Evolutionary conservation across 1,139 yeast species (phyloP).

Genomic region (Geotrichum klebahnii): DNA sequence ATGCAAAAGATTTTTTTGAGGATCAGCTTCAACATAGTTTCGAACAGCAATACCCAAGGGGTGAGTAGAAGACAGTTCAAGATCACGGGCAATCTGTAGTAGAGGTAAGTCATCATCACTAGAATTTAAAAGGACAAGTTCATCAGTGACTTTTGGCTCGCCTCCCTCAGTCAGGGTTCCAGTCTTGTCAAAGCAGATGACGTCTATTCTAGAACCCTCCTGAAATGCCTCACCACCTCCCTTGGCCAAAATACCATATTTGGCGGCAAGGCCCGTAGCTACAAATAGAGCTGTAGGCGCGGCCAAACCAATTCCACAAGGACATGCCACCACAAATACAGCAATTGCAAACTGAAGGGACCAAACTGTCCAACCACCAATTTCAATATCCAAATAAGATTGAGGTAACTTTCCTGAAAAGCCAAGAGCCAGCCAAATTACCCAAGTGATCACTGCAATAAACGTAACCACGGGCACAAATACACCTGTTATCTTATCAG

Average conservation of each 20-base stretch:
- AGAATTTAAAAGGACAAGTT: conserved; percentile 30
- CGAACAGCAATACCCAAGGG: conserved; percentile 63
- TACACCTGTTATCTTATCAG: conserved; percentile 65
- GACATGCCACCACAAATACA: conserved; percentile 85
- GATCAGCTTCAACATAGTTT: conserved; percentile 40
- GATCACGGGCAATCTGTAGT: conserved; percentile 52
- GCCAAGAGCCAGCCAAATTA: conserved; percentile 63
- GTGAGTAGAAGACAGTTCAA: conserved; percentile 65
- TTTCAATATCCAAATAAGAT: conserved; percentile 55
- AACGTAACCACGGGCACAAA: conserved; percentile 67
- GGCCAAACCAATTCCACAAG: conserved; percentile 87
- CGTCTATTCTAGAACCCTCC: conserved; percentile 61
- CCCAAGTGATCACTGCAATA: conserved; percentile 61
- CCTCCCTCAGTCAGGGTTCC: conserved; percentile 71
- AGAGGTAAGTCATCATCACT: conserved; percentile 24
- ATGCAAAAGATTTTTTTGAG: conserved; percentile 12
- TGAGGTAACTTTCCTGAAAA: conserved; percentile 52
- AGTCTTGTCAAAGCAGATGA: conserved; percentile 74
- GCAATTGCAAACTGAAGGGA: conserved; percentile 72
- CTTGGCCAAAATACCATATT: conserved; percentile 67
- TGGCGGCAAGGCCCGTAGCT: conserved; percentile 83
- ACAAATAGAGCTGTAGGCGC: conserved; percentile 92
- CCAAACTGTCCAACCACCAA: conserved; percentile 78
- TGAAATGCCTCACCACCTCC: conserved; percentile 84
- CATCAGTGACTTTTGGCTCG: conserved; percentile 54